phyloP scores from a whole-genome alignment of 305 asterid genomes.

The Fraxinus nigra region DNA sequence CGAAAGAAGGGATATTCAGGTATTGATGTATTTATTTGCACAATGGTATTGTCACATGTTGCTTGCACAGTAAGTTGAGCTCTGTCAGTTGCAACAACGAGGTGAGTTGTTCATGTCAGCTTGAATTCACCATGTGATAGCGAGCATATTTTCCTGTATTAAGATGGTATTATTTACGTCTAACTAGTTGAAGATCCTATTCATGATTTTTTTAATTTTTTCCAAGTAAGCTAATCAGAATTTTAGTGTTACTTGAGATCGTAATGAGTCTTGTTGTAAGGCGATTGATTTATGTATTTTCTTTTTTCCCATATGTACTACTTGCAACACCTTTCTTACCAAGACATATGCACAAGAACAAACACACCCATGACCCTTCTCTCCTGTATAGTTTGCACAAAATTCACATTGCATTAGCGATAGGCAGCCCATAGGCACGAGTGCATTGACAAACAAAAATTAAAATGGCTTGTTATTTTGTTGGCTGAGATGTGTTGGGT shows the following conservation, averaged over 20 bases:
- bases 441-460: background rate
- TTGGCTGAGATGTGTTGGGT: too few relatives aligned
- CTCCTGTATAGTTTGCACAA: background rate
- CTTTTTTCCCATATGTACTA: background rate
- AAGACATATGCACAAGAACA: background rate
- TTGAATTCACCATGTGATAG: background rate
- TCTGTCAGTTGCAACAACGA: constrained; percentile 1
- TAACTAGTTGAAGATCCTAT: background rate
- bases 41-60: constrained; percentile 12
- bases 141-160: background rate
- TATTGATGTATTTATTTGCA: constrained; percentile 28
- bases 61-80: constrained; percentile 15
- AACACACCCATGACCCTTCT: background rate
- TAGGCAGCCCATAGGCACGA: background rate
- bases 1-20: constrained; percentile 83
- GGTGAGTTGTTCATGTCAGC: background rate
- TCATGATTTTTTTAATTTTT: background rate
- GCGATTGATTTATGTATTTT: background rate
- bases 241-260: background rate
- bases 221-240: background rate
- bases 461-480: background rate
- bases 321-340: background rate
- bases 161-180: background rate
- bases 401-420: background rate
- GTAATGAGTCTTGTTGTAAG: background rate